These are phyloP conservation scores for Penicillium coffeae DNA, from an alignment of 495 filamentous ascomycete genomes.

Conservation along the genomic window DNA sequence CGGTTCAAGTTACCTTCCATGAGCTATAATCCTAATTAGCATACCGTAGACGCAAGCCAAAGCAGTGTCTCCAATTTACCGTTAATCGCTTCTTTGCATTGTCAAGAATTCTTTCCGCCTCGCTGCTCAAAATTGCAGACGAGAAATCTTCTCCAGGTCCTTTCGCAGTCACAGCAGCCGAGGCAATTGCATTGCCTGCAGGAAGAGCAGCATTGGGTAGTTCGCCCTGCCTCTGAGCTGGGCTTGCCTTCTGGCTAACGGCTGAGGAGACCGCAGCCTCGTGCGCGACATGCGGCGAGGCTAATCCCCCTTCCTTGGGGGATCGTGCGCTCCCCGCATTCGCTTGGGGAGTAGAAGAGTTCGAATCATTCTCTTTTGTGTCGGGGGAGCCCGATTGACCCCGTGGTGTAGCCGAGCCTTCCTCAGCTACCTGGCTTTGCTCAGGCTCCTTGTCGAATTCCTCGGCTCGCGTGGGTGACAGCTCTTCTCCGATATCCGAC, in stretches of 20 bases:
- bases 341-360: constrained; percentile 39
- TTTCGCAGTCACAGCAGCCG: constrained; percentile 27
- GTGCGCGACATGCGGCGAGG: constrained; percentile 14
- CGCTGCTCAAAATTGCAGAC: constrained; percentile 69
- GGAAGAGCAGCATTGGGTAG: neutral
- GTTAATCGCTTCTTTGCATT: constrained; percentile 86
- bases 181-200: constrained; percentile 8
- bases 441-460: constrained; percentile 11
- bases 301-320: constrained; percentile 17
- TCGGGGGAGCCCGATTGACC: constrained; percentile 8
- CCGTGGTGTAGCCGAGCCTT: constrained; percentile 16
- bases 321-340: constrained; percentile 34
- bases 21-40: constrained; percentile 50
- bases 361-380: constrained; percentile 21
- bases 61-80: constrained; percentile 48
- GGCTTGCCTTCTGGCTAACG: constrained; percentile 3
- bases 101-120: constrained; percentile 82
- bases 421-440: neutral
- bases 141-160: constrained; percentile 54
- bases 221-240: neutral
- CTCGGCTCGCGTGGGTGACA: constrained; percentile 26
- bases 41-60: neutral
- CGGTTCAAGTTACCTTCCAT: constrained; percentile 88
- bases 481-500: constrained; percentile 69
- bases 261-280: constrained; percentile 10